Evolutionary conservation across 148 eudicot genomes (phyloP).

Genomic region (Beta vulgaris): DNA sequence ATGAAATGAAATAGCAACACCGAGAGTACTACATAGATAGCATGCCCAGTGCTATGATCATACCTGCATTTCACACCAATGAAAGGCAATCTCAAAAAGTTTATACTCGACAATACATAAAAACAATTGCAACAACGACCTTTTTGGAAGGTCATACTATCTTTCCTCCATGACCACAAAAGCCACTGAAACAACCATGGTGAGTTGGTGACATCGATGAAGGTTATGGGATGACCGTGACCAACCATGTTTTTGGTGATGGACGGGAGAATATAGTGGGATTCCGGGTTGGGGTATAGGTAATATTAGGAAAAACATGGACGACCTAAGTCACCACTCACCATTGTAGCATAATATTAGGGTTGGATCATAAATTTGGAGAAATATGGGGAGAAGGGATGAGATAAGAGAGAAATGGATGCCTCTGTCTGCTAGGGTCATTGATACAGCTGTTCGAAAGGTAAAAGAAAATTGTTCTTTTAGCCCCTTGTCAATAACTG

Average conservation of each 20-base stretch:
- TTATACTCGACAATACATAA: not conserved
- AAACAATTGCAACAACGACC: not conserved
- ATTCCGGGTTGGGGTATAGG: not conserved
- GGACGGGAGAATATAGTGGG: not conserved
- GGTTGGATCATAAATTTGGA: not conserved
- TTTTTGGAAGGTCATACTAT: not conserved
- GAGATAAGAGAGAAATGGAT: not conserved
- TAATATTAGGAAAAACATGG: not conserved
- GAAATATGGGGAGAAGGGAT: too few species aligned
- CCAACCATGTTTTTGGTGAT: not conserved
- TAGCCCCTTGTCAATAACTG: not conserved
- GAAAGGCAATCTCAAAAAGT: slow-evolving; percentile 3
- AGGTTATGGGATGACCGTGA: not conserved
- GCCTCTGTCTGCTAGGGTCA: not conserved
- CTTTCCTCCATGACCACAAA: not conserved
- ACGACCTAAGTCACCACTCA: not conserved
- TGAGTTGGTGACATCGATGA: not conserved
- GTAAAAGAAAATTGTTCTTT: not conserved
- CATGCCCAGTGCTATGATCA: slow-evolving; percentile 86
- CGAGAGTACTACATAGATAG: slow-evolving; percentile 76
- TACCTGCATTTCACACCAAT: slow-evolving; percentile 56
- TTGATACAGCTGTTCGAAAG: not conserved
- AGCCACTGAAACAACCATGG: not conserved
- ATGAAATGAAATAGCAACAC: slow-evolving; percentile 73
- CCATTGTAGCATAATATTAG: not conserved